These are phyloP conservation scores for Podila clonocystis DNA, from an alignment of 192 early-diverging fungal species.

Conservation along the genomic window DNA sequence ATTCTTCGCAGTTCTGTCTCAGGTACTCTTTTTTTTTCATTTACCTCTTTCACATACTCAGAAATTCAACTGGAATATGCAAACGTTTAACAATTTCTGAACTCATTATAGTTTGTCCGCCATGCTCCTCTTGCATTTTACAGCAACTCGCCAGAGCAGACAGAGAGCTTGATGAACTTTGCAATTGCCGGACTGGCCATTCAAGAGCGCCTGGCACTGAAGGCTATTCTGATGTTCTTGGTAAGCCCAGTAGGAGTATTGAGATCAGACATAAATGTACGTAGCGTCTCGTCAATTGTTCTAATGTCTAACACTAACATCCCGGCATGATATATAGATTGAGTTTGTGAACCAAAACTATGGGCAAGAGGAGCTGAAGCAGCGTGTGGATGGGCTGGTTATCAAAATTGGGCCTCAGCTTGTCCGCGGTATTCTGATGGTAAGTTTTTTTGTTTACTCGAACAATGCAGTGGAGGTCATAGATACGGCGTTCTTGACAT, in stretches of 20 bases:
- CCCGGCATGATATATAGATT: constrained; percentile 30
- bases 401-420: constrained; percentile 53
- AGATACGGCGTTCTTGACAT: background rate
- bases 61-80: no score
- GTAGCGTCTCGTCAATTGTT: no score
- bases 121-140: constrained; percentile 64
- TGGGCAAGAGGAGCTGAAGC: constrained; percentile 41
- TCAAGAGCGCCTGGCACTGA: constrained; percentile 64
- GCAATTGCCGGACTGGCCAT: constrained; percentile 58
- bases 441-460: constrained; percentile 17
- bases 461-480: background rate
- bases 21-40: constrained; percentile 48
- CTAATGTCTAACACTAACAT: no score
- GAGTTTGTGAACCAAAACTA: constrained; percentile 58
- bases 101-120: constrained; percentile 44
- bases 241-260: constrained; percentile 24
- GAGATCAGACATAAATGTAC: no score
- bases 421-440: constrained; percentile 54
- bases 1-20: constrained; percentile 58
- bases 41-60: background rate
- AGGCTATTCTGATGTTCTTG: constrained; percentile 60
- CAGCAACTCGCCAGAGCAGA: constrained; percentile 54
- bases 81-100: no score
- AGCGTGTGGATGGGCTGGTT: constrained; percentile 51
- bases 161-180: constrained; percentile 55